Evolutionary conservation across 805 yeast genomes (phyloP), one percentile per base, ranked within the genome.

Genomic region (Blastobotrys robertii): DNA sequence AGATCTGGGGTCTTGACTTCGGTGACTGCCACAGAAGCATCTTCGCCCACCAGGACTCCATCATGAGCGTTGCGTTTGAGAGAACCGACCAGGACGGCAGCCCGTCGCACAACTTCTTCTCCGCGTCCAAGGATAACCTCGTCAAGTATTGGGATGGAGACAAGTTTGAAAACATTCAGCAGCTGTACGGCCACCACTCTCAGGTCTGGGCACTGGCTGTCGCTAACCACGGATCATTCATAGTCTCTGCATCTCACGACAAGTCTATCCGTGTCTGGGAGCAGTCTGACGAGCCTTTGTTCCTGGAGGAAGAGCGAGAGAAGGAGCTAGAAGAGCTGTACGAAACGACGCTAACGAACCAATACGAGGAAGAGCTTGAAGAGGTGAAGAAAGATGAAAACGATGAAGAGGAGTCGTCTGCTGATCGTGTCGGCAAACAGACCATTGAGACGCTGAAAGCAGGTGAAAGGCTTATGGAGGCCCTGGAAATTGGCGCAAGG

Each of bases 141-240:
- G 74, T 92, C 44, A 92, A 92, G 63, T 87, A 86, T 63, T 92
- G 99, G 99, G 99, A 92, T 62, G 99, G 97, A 51, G 94, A 84
- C 55, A 92, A 92, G 63, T 92, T 92, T 62, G 96, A 85, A 54
- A 84, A 90, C 62, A 77, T 92, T 48, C 97, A 92, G 63, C 84
- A 82, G 55, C 68, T 92, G 29, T 72, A 77, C 3, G 74, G 77
- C 7, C 97, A 92, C 60, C 94, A 86, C 46, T 74, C 86, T 44
- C 97, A 92, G 65, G 94, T 92, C 16, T 92, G 97, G 98, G 75
- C 86, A 33, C 60, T 92, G 39, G 81, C 88, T n/a, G 73, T 90
- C 12, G 78, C 94, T 46, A 63, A 65, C 19, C 56, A 59, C 25
- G 95, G 95, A 2, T 65, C 73, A 14, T 78, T 78, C 53, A 75